Conservation (phyloP, 495 filamentous ascomycete species). For the Xylaria scruposa region DNA sequence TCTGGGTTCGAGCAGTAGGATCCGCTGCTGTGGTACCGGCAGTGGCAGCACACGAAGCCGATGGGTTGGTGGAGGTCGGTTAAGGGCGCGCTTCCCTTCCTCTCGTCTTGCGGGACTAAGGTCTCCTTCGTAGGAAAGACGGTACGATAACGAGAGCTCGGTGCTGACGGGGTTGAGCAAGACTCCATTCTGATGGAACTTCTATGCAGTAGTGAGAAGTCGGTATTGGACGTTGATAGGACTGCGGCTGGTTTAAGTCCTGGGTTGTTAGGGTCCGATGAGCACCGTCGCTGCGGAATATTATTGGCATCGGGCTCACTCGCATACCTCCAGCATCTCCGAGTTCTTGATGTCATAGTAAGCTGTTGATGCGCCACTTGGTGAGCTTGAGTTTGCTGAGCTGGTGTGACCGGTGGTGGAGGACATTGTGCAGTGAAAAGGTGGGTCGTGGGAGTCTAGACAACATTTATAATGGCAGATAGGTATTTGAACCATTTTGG, state of each 20-base stretch:
- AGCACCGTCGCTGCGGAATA: background rate
- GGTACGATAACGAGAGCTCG: background rate
- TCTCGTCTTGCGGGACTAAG: background rate
- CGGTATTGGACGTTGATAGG: background rate
- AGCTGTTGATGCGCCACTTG: background rate
- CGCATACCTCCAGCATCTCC: slow-evolving; percentile 13
- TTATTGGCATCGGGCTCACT: background rate
- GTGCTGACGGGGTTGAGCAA: background rate
- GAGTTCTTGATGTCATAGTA: background rate
- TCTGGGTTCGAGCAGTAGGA: slow-evolving; percentile 22
- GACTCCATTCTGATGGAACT: background rate
- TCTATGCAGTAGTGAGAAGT: background rate
- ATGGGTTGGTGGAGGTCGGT: slow-evolving; percentile 16
- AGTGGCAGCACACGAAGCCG: slow-evolving; percentile 24
- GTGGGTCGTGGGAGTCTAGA: background rate
- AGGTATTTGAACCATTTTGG: background rate
- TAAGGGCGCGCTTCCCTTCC: background rate
- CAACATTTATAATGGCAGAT: background rate
- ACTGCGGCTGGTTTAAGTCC: background rate
- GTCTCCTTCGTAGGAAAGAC: background rate
- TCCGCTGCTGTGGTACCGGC: slow-evolving; percentile 22
- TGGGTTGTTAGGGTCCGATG: slow-evolving; percentile 14
- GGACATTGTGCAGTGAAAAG: too few species aligned
- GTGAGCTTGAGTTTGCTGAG: background rate
- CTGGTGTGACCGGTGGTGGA: too few species aligned